Evolutionary conservation across 2,329 filamentous ascomycete genomes (phyloP).

Genomic region (Diplodia sapinea): DNA sequence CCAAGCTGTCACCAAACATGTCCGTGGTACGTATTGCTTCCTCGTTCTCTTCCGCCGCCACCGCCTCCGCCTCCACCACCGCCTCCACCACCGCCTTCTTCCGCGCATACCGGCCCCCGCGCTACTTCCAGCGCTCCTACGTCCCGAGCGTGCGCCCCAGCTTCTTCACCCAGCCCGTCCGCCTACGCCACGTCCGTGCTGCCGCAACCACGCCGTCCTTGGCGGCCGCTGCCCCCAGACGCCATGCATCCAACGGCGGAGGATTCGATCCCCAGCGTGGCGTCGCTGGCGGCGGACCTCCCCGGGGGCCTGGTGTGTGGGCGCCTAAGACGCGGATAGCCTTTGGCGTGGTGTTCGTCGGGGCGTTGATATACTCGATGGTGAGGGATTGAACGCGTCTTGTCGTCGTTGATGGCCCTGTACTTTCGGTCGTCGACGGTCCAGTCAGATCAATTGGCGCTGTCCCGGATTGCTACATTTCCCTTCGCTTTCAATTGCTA

Average conservation of each 20-base stretch:
- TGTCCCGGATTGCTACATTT: neutral
- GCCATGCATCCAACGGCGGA: constrained; percentile 18
- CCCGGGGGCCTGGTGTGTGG: constrained; percentile 3
- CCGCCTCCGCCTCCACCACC: neutral
- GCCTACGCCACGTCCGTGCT: constrained; percentile 17
- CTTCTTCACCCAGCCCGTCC: constrained; percentile 20
- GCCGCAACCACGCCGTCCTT: neutral
- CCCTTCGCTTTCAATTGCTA: neutral
- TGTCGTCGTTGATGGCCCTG: neutral
- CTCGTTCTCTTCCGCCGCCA: neutral
- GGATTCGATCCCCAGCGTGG: constrained; percentile 2
- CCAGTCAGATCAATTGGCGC: neutral
- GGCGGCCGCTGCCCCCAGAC: neutral
- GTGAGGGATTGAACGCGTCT: constrained; percentile 46
- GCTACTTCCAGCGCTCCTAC: constrained; percentile 30
- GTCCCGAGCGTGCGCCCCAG: constrained; percentile 20
- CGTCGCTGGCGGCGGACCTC: neutral
- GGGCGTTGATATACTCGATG: constrained; percentile 64
- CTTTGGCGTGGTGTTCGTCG: constrained; percentile 58
- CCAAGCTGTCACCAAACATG: constrained; percentile 23
- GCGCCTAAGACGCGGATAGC: constrained; percentile 51
- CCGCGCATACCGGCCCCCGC: constrained; percentile 23
- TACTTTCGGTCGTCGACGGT: neutral
- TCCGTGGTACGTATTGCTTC: constrained; percentile 30
- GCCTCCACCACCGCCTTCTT: constrained; percentile 2